Base-by-base conservation (phyloP, 1,284 basidiomycete genomes). In the Cryptococcus sp. region DNA sequence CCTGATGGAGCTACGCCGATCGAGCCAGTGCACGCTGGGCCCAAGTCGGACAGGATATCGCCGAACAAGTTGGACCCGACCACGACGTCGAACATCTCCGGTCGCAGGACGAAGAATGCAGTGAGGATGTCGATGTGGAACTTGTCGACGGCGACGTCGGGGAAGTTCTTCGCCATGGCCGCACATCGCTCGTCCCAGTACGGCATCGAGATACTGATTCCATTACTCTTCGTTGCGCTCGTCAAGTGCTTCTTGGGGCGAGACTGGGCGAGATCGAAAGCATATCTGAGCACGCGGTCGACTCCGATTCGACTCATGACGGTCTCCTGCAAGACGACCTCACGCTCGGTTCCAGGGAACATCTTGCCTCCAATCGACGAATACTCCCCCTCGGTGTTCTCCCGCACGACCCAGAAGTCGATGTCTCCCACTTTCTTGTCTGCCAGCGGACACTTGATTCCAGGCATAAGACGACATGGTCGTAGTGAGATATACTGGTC, bases 11-110 rank as follows among this genome's bases (percentile, higher is more conserved):
- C 84, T 44, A 85, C 84, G 7, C 84, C 84, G 62, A 86, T 85
- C 6, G 83, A 83, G 8, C 84, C 84, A 1, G 83, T 82, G 45
- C 83, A 81, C 1, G 84, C 84, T 3, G 84, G 81, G 2, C 82
- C 84, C 22, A 85, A 78, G 63, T 85, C 94, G 50, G 93, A 96
- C 64, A 97, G 82, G 75, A 97, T 97, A 79, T 65, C 63, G 22
- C 63, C 63, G 46, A 65, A 65, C n/a, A 65, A 57, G 55, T 65
- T 65, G 13, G 82, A 83, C 3, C 82, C 83, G 7, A 84, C 82
- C 15, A 84, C 83, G 15, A 83, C 82, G 63, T 84, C 83, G 65
- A 84, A 83, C 13, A 79, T 81, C 54, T 82, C 78, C 3, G 84
- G 84, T 20, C 81, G 72, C 31, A 79, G 77, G 8, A 84, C 83